Percentiles rank a stretch among this genome's conserved stretches.
Evolutionary conservation across 2,329 filamentous ascomycete genomes (phyloP).

Genomic region (Fusarium xyrophilum): DNA sequence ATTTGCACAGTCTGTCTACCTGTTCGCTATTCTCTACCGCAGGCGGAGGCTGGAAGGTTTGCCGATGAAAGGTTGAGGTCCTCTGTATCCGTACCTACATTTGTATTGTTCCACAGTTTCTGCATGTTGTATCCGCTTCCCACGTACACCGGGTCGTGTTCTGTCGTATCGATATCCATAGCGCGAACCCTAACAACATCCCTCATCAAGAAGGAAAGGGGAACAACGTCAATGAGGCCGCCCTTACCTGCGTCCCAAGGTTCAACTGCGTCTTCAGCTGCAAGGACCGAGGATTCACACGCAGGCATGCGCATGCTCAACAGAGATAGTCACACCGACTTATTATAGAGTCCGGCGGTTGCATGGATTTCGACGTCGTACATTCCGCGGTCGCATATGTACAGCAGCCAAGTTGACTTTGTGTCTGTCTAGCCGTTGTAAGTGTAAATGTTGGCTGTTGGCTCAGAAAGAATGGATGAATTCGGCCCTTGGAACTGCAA

Average conservation of each 20-base stretch:
- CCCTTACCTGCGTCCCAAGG: not conserved
- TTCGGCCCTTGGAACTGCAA: slow-evolving; percentile 3
- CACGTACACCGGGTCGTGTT: slow-evolving; percentile 9
- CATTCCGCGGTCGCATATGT: slow-evolving; percentile 21
- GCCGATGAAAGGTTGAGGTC: slow-evolving; percentile 5
- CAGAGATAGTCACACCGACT: slow-evolving; percentile 41
- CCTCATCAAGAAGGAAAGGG: not conserved
- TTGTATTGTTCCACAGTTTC: slow-evolving; percentile 3
- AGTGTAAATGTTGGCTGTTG: not conserved
- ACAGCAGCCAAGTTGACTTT: not conserved
- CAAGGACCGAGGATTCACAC: slow-evolving; percentile 36
- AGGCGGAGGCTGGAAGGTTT: not conserved
- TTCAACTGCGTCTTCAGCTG: slow-evolving; percentile 13
- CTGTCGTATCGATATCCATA: slow-evolving; percentile 21
- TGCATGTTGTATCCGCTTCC: slow-evolving; percentile 2
- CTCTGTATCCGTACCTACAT: not conserved
- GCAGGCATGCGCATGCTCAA: slow-evolving; percentile 24
- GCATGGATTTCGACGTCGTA: slow-evolving; percentile 41
- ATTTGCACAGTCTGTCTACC: not conserved
- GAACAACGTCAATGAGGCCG: not conserved
- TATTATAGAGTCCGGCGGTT: slow-evolving; percentile 31
- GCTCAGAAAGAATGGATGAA: slow-evolving; percentile 9
- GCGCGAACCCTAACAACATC: slow-evolving; percentile 14
- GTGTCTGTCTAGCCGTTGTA: not conserved
- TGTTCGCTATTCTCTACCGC: not conserved